Evolutionary conservation across 2,329 filamentous ascomycete species (phyloP).

Genomic region (Aspergillus vadensis): DNA sequence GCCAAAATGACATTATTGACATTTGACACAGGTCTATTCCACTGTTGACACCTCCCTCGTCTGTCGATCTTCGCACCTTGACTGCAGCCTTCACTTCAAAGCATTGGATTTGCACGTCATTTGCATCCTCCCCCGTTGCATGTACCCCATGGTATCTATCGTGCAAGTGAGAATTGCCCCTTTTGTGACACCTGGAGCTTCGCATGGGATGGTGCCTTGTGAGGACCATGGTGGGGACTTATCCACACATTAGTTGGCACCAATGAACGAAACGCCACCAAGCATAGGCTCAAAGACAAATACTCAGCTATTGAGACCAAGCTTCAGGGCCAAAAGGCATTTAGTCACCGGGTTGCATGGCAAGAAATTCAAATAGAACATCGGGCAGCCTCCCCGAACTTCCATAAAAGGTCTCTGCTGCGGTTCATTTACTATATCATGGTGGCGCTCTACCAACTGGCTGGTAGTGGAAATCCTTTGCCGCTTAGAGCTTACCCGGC

Average conservation of each 20-base stretch:
- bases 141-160: neutral
- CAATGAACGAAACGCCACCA: neutral
- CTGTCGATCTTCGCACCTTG: neutral
- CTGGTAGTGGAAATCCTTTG: slow-evolving; percentile 9
- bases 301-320: neutral
- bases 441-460: slow-evolving; percentile 5
- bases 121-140: no score
- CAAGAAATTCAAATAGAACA: neutral
- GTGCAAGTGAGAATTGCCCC: neutral
- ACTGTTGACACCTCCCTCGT: neutral
- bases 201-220: neutral
- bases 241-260: neutral
- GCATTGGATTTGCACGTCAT: neutral
- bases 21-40: neutral
- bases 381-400: neutral
- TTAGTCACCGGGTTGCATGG: neutral
- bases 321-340: neutral
- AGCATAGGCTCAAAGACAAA: neutral
- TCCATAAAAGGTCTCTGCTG: neutral
- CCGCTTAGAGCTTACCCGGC: slow-evolving; percentile 3
- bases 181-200: neutral
- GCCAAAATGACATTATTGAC: slow-evolving; percentile 4
- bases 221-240: neutral
- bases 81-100: neutral
- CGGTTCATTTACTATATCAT: neutral